Evolutionary conservation across 257 asterid genomes (phyloP).

Genomic region (Petunia secreta): DNA sequence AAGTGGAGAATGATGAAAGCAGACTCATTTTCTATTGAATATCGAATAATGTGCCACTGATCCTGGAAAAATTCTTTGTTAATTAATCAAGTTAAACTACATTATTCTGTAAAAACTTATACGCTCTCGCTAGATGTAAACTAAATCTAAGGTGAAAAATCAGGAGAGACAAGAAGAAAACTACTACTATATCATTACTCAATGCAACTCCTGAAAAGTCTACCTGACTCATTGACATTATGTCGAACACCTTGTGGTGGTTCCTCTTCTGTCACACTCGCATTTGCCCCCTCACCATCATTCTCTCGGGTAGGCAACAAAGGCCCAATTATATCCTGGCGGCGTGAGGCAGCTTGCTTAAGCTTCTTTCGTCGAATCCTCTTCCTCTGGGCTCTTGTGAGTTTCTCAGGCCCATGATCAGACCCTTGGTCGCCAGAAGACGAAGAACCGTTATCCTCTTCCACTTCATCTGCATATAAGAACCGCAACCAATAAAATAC

Average conservation of each 20-base stretch:
- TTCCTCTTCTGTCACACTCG: background rate
- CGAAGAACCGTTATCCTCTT: slow-evolving; percentile 36
- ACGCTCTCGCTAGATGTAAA: background rate
- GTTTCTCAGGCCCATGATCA: slow-evolving; percentile 38
- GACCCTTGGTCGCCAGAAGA: slow-evolving; percentile 36
- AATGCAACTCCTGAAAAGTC: background rate
- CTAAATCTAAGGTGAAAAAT: background rate
- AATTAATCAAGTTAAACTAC: background rate
- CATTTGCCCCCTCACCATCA: background rate
- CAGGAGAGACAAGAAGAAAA: slow-evolving; percentile 10
- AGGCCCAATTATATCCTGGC: slow-evolving; percentile 69
- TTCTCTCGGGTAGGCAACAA: slow-evolving; percentile 38
- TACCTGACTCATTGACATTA: slow-evolving; percentile 41
- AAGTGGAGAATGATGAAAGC: too few relatives aligned
- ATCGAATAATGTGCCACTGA: too few relatives aligned
- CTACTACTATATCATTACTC: slow-evolving; percentile 28
- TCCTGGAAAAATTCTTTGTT: too few relatives aligned
- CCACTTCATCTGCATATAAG: slow-evolving; percentile 43
- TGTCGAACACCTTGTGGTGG: slow-evolving; percentile 52
- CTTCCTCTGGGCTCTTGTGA: slow-evolving; percentile 81
- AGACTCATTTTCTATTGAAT: too few relatives aligned
- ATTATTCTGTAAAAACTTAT: background rate
- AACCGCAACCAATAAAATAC: background rate
- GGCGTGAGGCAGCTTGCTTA: slow-evolving; percentile 50
- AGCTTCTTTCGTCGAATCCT: slow-evolving; percentile 72